Base-by-base conservation (phyloP, 805 yeast genomes). In the Komagataella mondaviorum region DNA sequence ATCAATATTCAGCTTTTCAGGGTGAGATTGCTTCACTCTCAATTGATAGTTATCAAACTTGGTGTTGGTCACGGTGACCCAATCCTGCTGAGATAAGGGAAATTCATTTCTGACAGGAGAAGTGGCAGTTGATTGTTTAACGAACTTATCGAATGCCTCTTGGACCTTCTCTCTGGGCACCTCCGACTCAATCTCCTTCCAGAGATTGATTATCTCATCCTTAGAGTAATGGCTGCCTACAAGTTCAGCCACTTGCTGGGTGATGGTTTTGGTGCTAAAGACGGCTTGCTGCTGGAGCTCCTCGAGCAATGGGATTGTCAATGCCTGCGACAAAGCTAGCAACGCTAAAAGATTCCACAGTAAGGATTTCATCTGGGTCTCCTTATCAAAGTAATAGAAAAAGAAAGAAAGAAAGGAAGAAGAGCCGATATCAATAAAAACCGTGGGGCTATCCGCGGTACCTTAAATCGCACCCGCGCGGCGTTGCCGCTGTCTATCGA, bases 1-100 rank as follows among this genome's bases (percentile, higher is more conserved):
- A 64, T 83, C 88, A 55, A 79, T 60, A 44, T 81, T 83, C 55
- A 78, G 68, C 48, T 68, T 70, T 57, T 71, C 70, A 17, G 81
- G 80, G 47, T 65, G 62, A 30, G 74, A 69, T 47, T 71, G 59
- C 59, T 75, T 76, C 53, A 73, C 76, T 64, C 81, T 73, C 59
- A 76, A 67, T 54, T 71, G 65, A 63, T 75, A 74, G 59, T 72
- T 68, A 12, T 72, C 70, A 49, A 71, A 65, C 57, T 70, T 69
- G 6, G 36, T 44, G 20, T 17, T 44, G 51, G 44, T 23, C n/a
- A 23, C 22, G 2, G 45, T 30, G 7, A 17, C 49, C 36, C 22
- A 23, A 22, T 18, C 43, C n/a, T 17, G 23, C 46, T 20, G 22
- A 45, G 46, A 45, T n/a, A 48, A 36, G 45, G 36, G 49, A n/a